Conservation (phyloP, 2,329 filamentous ascomycete genomes). For the Ceratocystiopsis brevicomis region DNA sequence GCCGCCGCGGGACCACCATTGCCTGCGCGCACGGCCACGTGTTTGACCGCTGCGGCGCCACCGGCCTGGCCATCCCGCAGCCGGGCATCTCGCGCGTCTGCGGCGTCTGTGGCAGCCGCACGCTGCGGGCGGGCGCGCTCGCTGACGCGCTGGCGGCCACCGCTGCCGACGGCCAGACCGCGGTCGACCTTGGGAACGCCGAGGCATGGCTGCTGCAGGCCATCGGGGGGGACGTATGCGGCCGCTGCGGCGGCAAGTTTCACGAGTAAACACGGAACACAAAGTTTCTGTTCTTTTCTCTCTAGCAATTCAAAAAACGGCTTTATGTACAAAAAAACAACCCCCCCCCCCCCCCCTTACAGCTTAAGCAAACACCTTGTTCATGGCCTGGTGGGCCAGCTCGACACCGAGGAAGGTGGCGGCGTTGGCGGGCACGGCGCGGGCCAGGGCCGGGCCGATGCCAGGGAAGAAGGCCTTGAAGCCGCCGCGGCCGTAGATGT, state of each 20-base stretch:
- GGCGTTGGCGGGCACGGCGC: slow-evolving; percentile 89
- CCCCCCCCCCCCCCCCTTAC: too few species aligned
- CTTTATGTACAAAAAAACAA: neutral
- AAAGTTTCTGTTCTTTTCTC: neutral
- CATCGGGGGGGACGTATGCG: slow-evolving; percentile 13
- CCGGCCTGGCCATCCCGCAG: slow-evolving; percentile 32
- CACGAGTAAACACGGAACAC: slow-evolving; percentile 10
- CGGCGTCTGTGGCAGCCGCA: slow-evolving; percentile 33
- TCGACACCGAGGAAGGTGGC: slow-evolving; percentile 84
- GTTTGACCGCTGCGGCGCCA: slow-evolving; percentile 33
- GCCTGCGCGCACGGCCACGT: slow-evolving; percentile 19
- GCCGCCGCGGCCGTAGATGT: slow-evolving; percentile 70
- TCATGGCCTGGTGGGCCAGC: slow-evolving; percentile 67
- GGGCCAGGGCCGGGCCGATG: slow-evolving; percentile 76
- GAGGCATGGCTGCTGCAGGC: slow-evolving; percentile 3
- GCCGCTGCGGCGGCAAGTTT: slow-evolving; percentile 19
- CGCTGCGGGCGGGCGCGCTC: slow-evolving; percentile 26
- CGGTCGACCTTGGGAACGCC: too few species aligned
- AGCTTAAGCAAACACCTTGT: slow-evolving; percentile 46
- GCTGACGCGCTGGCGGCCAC: slow-evolving; percentile 11
- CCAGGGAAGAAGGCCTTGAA: slow-evolving; percentile 92
- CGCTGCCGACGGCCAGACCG: neutral
- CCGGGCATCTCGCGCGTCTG: slow-evolving; percentile 35
- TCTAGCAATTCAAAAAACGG: too few species aligned
- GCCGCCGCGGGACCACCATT: neutral